phyloP scores from a whole-genome alignment of 1,139 yeast genomes.

The Insectozyma bohioensis region DNA sequence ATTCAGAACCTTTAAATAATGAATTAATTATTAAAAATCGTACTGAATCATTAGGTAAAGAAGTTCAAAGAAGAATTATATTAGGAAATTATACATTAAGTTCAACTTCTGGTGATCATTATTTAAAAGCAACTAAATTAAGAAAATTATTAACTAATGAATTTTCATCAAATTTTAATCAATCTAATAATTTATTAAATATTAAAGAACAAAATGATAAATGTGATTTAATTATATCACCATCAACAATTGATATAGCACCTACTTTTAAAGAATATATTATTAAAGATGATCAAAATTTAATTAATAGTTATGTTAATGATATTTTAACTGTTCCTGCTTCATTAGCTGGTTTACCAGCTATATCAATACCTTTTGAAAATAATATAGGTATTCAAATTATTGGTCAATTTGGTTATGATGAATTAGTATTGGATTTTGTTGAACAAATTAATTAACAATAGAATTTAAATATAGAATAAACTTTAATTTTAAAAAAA shows the following conservation, averaged over 20 bases:
- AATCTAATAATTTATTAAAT: slow-evolving; percentile 44
- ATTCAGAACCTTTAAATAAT: slow-evolving; percentile 20
- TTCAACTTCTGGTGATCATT: slow-evolving; percentile 76
- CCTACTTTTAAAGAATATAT: slow-evolving; percentile 48
- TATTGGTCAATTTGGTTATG: slow-evolving; percentile 86
- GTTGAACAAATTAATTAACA: slow-evolving; percentile 15
- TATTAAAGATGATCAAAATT: slow-evolving; percentile 32
- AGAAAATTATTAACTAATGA: slow-evolving; percentile 62
- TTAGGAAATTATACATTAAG: slow-evolving; percentile 86
- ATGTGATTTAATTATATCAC: slow-evolving; percentile 74
- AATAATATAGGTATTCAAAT: slow-evolving; percentile 63
- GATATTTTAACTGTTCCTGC: slow-evolving; percentile 90
- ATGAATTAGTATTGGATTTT: slow-evolving; percentile 53
- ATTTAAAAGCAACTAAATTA: slow-evolving; percentile 68
- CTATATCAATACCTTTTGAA: slow-evolving; percentile 67
- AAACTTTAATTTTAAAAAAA: slow-evolving; percentile 3
- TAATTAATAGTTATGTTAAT: slow-evolving; percentile 68
- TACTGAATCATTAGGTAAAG: slow-evolving; percentile 66
- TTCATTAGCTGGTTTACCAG: slow-evolving; percentile 88
- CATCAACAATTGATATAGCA: slow-evolving; percentile 68
- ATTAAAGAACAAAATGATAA: slow-evolving; percentile 16
- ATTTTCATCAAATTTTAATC: slow-evolving; percentile 61
- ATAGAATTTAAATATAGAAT: slow-evolving; percentile 5
- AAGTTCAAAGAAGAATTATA: slow-evolving; percentile 78
- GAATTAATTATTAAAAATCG: slow-evolving; percentile 57